These are phyloP conservation scores for Teratosphaeria gauchensis DNA, from an alignment of 2,329 filamentous ascomycete genomes.

Conservation along the genomic window DNA sequence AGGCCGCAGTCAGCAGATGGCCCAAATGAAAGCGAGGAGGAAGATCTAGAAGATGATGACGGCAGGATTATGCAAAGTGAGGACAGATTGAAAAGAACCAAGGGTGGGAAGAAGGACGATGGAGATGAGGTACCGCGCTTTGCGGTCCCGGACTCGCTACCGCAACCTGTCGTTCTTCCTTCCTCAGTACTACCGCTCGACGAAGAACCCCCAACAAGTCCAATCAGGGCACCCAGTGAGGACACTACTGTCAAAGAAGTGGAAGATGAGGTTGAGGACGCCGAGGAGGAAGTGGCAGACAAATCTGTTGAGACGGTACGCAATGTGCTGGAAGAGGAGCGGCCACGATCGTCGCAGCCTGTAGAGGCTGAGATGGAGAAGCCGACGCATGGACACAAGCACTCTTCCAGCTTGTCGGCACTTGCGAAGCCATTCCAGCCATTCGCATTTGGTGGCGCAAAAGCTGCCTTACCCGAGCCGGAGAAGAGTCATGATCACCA, in stretches of 20 bases:
- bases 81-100: conserved; percentile 65
- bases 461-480: background rate
- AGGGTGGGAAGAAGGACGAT: conserved; percentile 51
- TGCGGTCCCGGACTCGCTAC: conserved; percentile 39
- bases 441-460: conserved; percentile 12
- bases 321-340: background rate
- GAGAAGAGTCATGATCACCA: conserved; percentile 7
- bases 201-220: background rate
- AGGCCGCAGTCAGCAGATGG: conserved; percentile 28
- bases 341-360: background rate
- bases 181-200: background rate
- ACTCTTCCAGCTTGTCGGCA: conserved; percentile 53
- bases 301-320: background rate
- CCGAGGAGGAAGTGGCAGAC: background rate
- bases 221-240: background rate
- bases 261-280: background rate
- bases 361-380: background rate
- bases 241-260: background rate
- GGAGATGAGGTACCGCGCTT: conserved; percentile 68
- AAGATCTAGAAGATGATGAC: conserved; percentile 46
- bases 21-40: conserved; percentile 13
- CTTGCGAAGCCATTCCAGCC: conserved; percentile 58
- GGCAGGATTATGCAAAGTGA: conserved; percentile 55
- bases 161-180: conserved; percentile 3
- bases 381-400: conserved; percentile 3